phyloP scores from a whole-genome alignment of 192 early-diverging fungal species.

The Coemansia sp. region DNA sequence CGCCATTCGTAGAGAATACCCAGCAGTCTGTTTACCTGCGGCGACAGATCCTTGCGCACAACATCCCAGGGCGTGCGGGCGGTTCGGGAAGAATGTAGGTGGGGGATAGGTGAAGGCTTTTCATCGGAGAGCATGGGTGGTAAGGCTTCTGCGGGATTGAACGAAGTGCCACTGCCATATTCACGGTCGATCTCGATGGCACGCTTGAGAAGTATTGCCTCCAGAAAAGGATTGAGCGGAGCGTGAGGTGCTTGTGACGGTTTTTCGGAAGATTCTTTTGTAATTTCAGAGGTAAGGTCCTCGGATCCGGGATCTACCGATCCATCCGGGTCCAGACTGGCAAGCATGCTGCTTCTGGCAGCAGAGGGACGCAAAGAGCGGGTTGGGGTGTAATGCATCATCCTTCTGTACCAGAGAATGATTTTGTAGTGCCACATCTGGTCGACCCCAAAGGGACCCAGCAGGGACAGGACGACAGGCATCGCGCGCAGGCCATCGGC shows the following conservation, averaged over 20 bases:
- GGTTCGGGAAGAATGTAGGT: neutral
- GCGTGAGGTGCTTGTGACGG: neutral
- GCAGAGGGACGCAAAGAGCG: neutral
- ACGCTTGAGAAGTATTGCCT: constrained; percentile 11
- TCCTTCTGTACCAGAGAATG: constrained; percentile 42
- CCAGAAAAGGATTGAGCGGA: constrained; percentile 2
- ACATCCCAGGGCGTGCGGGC: constrained; percentile 28
- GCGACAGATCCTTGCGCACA: constrained; percentile 53
- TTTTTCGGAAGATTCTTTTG: neutral
- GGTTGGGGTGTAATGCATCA: constrained; percentile 15
- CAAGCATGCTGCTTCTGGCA: neutral
- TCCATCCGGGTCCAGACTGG: neutral
- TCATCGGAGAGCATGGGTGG: neutral
- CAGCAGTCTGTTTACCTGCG: constrained; percentile 71
- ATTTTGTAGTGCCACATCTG: constrained; percentile 62
- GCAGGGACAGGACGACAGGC: constrained; percentile 46
- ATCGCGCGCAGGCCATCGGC: constrained; percentile 45
- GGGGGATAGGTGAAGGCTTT: neutral
- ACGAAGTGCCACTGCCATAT: constrained; percentile 7
- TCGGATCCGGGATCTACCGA: neutral
- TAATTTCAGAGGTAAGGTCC: neutral
- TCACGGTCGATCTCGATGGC: constrained; percentile 18
- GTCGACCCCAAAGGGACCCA: constrained; percentile 83
- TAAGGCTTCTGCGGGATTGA: neutral
- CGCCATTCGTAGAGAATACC: constrained; percentile 60